phyloP scores from a whole-genome alignment of 345 rosid genomes.

The Salix arbutifolia region DNA sequence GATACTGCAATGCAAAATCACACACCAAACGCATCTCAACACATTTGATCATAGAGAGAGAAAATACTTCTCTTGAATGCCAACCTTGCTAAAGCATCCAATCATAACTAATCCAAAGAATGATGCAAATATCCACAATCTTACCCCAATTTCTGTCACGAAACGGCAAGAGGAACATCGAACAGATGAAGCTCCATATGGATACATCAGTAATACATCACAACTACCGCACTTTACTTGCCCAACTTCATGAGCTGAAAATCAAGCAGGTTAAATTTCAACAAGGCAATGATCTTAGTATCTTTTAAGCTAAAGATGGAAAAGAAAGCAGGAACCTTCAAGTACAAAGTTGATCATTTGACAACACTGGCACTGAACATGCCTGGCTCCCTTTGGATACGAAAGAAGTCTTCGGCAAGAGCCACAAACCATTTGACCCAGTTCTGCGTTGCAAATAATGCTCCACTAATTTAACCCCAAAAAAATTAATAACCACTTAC shows the following conservation, averaged over 20 bases:
- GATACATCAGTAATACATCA: slow-evolving; percentile 67
- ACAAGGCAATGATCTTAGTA: background rate
- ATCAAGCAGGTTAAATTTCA: background rate
- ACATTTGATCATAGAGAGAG: background rate
- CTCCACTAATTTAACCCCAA: background rate
- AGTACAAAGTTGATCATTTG: slow-evolving; percentile 68
- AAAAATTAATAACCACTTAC: background rate
- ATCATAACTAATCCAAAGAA: background rate
- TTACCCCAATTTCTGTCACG: slow-evolving; percentile 71
- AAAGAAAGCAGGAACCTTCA: slow-evolving; percentile 53
- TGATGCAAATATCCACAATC: slow-evolving; percentile 16
- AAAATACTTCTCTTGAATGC: background rate
- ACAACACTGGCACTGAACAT: slow-evolving; percentile 64
- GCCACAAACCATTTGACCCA: slow-evolving; percentile 91
- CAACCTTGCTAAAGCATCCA: background rate
- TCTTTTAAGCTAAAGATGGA: background rate
- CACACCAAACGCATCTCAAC: background rate
- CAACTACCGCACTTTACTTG: slow-evolving; percentile 63
- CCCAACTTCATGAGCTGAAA: slow-evolving; percentile 74
- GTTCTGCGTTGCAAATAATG: slow-evolving; percentile 28
- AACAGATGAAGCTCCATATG: slow-evolving; percentile 74
- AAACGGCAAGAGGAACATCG: slow-evolving; percentile 70
- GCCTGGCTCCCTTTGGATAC: slow-evolving; percentile 62
- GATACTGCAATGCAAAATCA: background rate
- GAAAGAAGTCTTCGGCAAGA: slow-evolving; percentile 75